A percentile compares a stretch with the other conserved stretches of the same genome.
Evolutionary conservation across 345 rosid genomes (phyloP).

Genomic region (Salix exigua): DNA sequence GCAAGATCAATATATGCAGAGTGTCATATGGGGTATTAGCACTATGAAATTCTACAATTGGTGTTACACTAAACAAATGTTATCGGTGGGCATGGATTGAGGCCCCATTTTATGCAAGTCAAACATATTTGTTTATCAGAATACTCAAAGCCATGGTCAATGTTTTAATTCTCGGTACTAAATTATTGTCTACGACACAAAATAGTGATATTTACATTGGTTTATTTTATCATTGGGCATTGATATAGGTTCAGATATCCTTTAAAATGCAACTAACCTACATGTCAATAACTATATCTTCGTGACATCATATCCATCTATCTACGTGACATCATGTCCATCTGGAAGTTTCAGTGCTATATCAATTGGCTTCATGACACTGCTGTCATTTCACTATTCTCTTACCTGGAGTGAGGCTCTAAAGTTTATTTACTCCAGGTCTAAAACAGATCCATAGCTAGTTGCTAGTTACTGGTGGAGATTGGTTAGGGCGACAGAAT

Average conservation of each 20-base stretch:
- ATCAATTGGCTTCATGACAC: background rate
- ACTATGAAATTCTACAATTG: background rate
- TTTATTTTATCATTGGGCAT: background rate
- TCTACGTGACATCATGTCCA: background rate
- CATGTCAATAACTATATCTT: background rate
- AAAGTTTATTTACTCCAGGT: background rate
- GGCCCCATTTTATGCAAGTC: background rate
- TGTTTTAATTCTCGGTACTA: background rate
- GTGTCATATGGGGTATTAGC: background rate
- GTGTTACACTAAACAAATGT: background rate
- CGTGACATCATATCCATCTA: background rate
- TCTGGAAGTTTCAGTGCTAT: background rate
- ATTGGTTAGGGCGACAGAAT: background rate
- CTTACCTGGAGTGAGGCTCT: background rate
- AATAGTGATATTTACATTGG: background rate
- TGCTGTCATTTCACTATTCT: background rate
- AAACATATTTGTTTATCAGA: background rate
- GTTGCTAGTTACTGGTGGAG: background rate
- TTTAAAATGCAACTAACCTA: background rate
- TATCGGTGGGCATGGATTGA: background rate
- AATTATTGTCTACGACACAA: background rate
- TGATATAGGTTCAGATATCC: background rate
- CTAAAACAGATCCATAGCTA: background rate
- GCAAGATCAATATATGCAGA: background rate
- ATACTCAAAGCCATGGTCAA: background rate